Evolutionary conservation across 805 yeast species (phyloP).

Genomic region (Candida yuanshanica): DNA sequence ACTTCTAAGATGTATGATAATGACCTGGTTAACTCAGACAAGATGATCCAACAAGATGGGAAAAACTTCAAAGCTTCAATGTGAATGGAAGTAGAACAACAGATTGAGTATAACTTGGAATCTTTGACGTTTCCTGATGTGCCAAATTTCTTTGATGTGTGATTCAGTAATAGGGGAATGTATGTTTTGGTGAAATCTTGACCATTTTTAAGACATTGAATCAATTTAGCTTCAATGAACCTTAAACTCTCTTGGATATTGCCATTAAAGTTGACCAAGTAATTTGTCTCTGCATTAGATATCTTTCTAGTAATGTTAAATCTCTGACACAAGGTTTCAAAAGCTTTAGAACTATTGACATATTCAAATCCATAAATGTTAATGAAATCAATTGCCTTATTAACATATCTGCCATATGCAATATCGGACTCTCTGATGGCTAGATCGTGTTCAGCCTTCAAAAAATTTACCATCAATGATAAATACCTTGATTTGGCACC

Average conservation of each 20-base stretch:
- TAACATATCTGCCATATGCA: slow-evolving; percentile 9
- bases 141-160: slow-evolving; percentile 4
- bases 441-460: slow-evolving; percentile 13
- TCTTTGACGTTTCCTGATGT: slow-evolving; percentile 7
- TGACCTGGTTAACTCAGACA: slow-evolving; percentile 10
- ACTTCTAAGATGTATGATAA: slow-evolving; percentile 5
- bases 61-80: slow-evolving; percentile 7
- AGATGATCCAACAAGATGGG: slow-evolving; percentile 17
- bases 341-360: slow-evolving; percentile 10
- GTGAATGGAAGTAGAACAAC: slow-evolving; percentile 17
- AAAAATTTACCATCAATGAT: slow-evolving; percentile 11
- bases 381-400: slow-evolving; percentile 14
- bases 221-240: slow-evolving; percentile 10
- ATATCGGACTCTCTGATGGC: slow-evolving; percentile 2
- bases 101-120: slow-evolving; percentile 16
- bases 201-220: slow-evolving; percentile 7
- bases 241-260: slow-evolving; percentile 13
- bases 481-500: slow-evolving; percentile 10
- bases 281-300: slow-evolving; percentile 7
- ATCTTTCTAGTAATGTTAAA: slow-evolving; percentile 7
- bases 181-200: slow-evolving; percentile 7
- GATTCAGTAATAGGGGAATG: slow-evolving; percentile 4
- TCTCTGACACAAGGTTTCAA: slow-evolving; percentile 8
- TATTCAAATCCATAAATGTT: slow-evolving; percentile 12
- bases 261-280: slow-evolving; percentile 10